Percentiles rank a stretch among this genome's conserved stretches.
phyloP scores from a whole-genome alignment of 805 yeast genomes.

The Starmera dryadoides region DNA sequence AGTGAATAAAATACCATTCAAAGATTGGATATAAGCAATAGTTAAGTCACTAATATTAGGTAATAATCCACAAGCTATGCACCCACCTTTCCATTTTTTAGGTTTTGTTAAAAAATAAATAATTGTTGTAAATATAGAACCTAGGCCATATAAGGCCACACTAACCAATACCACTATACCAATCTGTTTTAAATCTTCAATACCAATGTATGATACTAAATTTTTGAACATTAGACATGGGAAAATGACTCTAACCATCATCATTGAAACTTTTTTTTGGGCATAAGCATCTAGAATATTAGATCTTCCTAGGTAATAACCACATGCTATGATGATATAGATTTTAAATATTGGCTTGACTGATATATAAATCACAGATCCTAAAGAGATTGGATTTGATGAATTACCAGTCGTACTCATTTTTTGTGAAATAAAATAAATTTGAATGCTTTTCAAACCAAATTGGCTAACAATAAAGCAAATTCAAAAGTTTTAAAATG shows the following conservation, averaged over 20 bases:
- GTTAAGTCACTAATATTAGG: conserved; percentile 76
- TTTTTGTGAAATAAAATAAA: too few species aligned
- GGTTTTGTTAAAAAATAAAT: conserved; percentile 32
- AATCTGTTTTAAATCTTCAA: conserved; percentile 53
- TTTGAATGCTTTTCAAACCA: too few species aligned
- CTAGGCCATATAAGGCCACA: conserved; percentile 40
- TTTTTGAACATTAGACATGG: conserved; percentile 59
- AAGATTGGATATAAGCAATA: conserved; percentile 65
- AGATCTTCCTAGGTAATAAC: conserved; percentile 45
- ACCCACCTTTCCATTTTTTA: conserved; percentile 61
- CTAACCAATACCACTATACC: conserved; percentile 52
- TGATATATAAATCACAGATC: conserved; percentile 36
- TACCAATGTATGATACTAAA: conserved; percentile 48
- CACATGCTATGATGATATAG: conserved; percentile 57
- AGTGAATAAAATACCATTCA: conserved; percentile 58
- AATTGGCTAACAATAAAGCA: too few species aligned
- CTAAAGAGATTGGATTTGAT: neutral
- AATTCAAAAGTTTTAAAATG: too few species aligned
- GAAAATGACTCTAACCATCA: conserved; percentile 49
- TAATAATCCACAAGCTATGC: conserved; percentile 60
- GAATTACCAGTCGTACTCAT: too few species aligned
- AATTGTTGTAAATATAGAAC: conserved; percentile 34
- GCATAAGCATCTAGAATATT: conserved; percentile 55
- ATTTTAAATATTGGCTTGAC: conserved; percentile 68
- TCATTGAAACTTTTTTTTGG: conserved; percentile 49